Percentiles rank a stretch among this genome's conserved stretches.
Conservation (phyloP, 805 yeast species). For the Wickerhamomyces mucosus region DNA sequence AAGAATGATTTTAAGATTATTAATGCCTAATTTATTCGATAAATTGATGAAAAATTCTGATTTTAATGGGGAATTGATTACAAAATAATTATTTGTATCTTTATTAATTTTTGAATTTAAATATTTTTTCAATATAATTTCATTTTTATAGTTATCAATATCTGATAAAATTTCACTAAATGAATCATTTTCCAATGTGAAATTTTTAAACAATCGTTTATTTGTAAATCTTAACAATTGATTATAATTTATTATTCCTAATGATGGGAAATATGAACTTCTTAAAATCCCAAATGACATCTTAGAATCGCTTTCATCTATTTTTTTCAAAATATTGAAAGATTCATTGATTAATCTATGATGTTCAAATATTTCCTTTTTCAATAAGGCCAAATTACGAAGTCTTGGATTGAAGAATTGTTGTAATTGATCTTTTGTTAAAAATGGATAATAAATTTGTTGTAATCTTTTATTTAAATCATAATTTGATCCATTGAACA, state of each 20-base stretch:
- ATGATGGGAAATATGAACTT: slow-evolving; percentile 12
- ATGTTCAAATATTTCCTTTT: slow-evolving; percentile 4
- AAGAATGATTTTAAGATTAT: slow-evolving; percentile 6
- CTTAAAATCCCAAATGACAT: slow-evolving; percentile 17
- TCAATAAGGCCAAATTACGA: slow-evolving; percentile 1
- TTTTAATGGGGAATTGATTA: slow-evolving; percentile 13
- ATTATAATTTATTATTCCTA: slow-evolving; percentile 5
- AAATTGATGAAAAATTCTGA: slow-evolving; percentile 15
- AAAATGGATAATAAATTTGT: slow-evolving; percentile 14
- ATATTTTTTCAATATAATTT: slow-evolving; percentile 6
- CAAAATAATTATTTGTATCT: slow-evolving; percentile 11
- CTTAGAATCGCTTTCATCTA: slow-evolving; percentile 1
- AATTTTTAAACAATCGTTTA: not conserved
- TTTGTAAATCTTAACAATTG: not conserved
- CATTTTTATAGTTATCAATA: slow-evolving; percentile 4
- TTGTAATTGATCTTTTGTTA: slow-evolving; percentile 7
- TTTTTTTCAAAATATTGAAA: slow-evolving; percentile 1
- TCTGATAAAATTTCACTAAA: slow-evolving; percentile 3
- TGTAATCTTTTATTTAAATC: slow-evolving; percentile 8
- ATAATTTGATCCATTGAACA: not conserved
- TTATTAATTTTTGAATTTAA: slow-evolving; percentile 4
- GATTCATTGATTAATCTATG: slow-evolving; percentile 5
- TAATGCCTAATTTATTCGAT: slow-evolving; percentile 10
- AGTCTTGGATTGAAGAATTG: slow-evolving; percentile 6
- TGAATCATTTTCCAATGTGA: not conserved